These are phyloP conservation scores for Excoecaria cochinchinensis DNA, from an alignment of 345 rosid species.

Conservation along the genomic window DNA sequence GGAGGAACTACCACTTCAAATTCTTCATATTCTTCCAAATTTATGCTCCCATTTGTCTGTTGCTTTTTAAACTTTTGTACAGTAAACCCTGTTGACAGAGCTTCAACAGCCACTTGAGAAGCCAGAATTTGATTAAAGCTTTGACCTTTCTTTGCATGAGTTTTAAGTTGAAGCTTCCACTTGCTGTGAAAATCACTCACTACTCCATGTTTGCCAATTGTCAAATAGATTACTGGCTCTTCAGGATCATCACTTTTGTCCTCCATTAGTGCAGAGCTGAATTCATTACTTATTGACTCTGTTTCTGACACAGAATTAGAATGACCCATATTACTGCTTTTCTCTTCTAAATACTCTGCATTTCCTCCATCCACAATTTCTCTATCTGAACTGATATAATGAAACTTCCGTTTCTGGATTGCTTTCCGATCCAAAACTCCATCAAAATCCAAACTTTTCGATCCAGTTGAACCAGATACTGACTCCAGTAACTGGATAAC, in stretches of 20 bases:
- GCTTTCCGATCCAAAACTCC: conserved; percentile 2
- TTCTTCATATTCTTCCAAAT: conserved; percentile 49
- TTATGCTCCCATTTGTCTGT: conserved; percentile 16
- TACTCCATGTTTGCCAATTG: conserved; percentile 46
- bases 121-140: conserved; percentile 46
- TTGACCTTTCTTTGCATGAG: conserved; percentile 1
- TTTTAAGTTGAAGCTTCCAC: conserved; percentile 25
- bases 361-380: conserved; percentile 16
- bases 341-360: no score
- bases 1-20: conserved; percentile 54
- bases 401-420: conserved; percentile 18
- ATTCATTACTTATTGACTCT: not conserved
- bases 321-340: no score
- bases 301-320: no score
- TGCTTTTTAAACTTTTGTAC: conserved; percentile 45
- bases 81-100: conserved; percentile 58
- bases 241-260: conserved; percentile 9
- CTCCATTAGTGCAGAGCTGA: not conserved
- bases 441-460: conserved; percentile 21
- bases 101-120: conserved; percentile 37
- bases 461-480: conserved; percentile 19
- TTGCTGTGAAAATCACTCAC: conserved; percentile 29
- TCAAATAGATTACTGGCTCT: conserved; percentile 29
- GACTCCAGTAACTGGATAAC: conserved; percentile 37
- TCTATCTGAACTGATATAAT: conserved; percentile 19